These are phyloP conservation scores for Apiotrichum sp. DNA, from an alignment of 1,284 basidiomycete genomes.

Conservation along the genomic window DNA sequence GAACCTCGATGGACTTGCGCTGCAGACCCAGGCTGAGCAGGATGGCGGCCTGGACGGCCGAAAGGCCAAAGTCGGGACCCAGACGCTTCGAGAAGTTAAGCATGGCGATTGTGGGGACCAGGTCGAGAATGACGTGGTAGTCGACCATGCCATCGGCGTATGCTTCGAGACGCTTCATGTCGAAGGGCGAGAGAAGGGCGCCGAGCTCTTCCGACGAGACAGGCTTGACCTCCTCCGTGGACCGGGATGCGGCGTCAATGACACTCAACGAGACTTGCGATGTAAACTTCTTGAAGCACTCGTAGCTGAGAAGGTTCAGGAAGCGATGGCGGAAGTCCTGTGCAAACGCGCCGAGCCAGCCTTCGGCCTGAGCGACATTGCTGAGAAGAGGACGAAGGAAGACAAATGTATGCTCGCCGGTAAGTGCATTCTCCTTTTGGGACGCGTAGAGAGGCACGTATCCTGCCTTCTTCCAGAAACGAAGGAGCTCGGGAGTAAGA, in stretches of 20 bases:
- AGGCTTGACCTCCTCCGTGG: slow-evolving; percentile 23
- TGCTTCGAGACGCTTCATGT: slow-evolving; percentile 89
- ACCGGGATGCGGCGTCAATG: slow-evolving; percentile 69
- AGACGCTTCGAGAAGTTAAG: slow-evolving; percentile 80
- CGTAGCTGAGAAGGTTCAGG: slow-evolving; percentile 81
- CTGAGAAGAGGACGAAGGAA: slow-evolving; percentile 77
- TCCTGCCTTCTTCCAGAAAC: slow-evolving; percentile 95
- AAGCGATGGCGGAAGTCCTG: slow-evolving; percentile 91
- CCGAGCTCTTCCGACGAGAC: slow-evolving; percentile 65
- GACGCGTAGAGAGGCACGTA: slow-evolving; percentile 89
- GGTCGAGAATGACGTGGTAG: slow-evolving; percentile 90
- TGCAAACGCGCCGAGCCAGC: slow-evolving; percentile 86
- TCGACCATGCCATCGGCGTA: slow-evolving; percentile 96
- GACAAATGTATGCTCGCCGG: slow-evolving; percentile 92
- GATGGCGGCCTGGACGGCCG: slow-evolving; percentile 81
- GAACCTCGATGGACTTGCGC: slow-evolving; percentile 81
- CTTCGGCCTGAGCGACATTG: slow-evolving; percentile 50
- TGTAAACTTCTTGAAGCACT: slow-evolving; percentile 81
- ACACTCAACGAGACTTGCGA: slow-evolving; percentile 80
- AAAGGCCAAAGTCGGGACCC: slow-evolving; percentile 57
- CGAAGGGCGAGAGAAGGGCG: slow-evolving; percentile 77
- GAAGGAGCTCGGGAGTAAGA: slow-evolving; percentile 76
- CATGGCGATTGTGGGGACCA: slow-evolving; percentile 71
- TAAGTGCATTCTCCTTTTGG: slow-evolving; percentile 89
- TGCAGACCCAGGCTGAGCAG: slow-evolving; percentile 85